Percentiles rank a stretch among this genome's conserved stretches.
Evolutionary conservation across 129 eudicot genomes (phyloP).

Genomic region (carrot (Daucus carota)): DH1_v3.0 NC_030383.2:13866001-13866500

Average conservation of each 20-base stretch:
- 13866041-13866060: constrained; percentile 72
- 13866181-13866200: neutral
- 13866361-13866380: constrained; percentile 83
- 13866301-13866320: constrained; percentile 81
- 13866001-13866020: constrained; percentile 87
- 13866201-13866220: neutral
- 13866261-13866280: constrained; percentile 67
- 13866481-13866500: neutral
- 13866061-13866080: constrained; percentile 86
- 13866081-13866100: constrained; percentile 76
- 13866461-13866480: neutral
- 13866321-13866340: constrained; percentile 65
- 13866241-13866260: constrained; percentile 93
- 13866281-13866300: constrained; percentile 67
- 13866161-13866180: neutral
- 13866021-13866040: constrained; percentile 83
- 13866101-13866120: constrained; percentile 74
- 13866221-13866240: constrained; percentile 43
- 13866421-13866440: constrained; percentile 41
- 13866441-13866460: neutral
- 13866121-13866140: constrained; percentile 16
- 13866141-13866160: neutral
- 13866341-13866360: constrained; percentile 76
- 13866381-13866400: constrained; percentile 91
- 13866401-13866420: constrained; percentile 82